These are phyloP conservation scores for Malus hybrid DNA, from an alignment of 331 rosid species.

Conservation along the genomic window DNA sequence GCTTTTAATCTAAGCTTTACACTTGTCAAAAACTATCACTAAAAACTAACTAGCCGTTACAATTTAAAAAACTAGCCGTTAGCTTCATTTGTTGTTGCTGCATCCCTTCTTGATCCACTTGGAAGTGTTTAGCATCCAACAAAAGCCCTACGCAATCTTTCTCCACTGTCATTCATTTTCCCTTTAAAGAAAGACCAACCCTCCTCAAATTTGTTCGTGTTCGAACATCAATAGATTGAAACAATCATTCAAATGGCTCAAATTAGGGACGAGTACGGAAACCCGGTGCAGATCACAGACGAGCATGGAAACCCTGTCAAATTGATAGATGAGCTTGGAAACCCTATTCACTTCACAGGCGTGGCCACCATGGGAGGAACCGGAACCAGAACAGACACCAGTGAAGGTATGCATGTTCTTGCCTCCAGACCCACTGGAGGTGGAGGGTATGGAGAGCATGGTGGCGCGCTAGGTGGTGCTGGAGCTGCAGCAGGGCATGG, in stretches of 20 bases:
- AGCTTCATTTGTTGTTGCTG: too few relatives aligned
- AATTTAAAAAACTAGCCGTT: too few relatives aligned
- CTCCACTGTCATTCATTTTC: slow-evolving; percentile 27
- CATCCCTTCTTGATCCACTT: too few relatives aligned
- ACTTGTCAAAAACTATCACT: too few relatives aligned
- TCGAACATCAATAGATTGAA: not conserved
- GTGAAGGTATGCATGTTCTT: not conserved
- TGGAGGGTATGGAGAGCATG: not conserved
- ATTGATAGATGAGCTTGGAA: slow-evolving; percentile 59
- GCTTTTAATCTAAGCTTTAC: too few relatives aligned
- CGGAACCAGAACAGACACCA: not conserved
- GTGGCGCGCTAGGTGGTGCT: not conserved
- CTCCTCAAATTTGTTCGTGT: not conserved
- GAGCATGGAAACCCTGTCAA: slow-evolving; percentile 50
- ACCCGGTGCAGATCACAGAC: slow-evolving; percentile 57
- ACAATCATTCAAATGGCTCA: slow-evolving; percentile 31
- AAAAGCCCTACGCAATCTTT: not conserved
- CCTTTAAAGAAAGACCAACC: not conserved
- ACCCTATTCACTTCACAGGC: slow-evolving; percentile 56
- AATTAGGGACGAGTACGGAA: slow-evolving; percentile 50
- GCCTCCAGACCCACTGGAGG: not conserved
- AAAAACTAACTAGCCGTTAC: too few relatives aligned
- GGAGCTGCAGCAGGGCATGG: not conserved
- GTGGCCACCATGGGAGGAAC: slow-evolving; percentile 19
- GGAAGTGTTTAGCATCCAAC: too few relatives aligned